Conservation (phyloP, 495 filamentous ascomycete species). For the Talaromyces borbonicus region DNA sequence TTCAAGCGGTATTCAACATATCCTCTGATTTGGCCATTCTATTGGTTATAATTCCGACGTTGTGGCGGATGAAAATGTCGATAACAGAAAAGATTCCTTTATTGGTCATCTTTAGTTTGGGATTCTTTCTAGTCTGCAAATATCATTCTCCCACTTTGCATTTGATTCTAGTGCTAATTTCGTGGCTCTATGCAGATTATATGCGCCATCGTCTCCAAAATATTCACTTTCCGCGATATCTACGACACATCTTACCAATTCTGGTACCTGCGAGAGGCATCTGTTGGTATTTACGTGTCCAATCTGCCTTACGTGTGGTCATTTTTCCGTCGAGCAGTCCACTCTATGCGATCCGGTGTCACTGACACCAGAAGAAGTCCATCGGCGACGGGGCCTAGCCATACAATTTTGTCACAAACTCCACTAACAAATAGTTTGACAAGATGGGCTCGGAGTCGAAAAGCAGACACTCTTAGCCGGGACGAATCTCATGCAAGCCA, state of each 20-base stretch:
- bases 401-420: too few relatives aligned
- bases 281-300: constrained; percentile 34
- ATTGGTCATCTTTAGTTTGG: constrained; percentile 33
- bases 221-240: constrained; percentile 32
- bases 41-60: constrained; percentile 30
- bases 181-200: constrained; percentile 15
- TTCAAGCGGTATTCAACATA: constrained; percentile 40
- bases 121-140: constrained; percentile 27
- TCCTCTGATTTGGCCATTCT: constrained; percentile 39
- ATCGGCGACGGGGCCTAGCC: too few relatives aligned
- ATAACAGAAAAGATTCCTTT: constrained; percentile 31
- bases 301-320: constrained; percentile 41
- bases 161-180: not conserved
- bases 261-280: constrained; percentile 41
- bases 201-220: constrained; percentile 35
- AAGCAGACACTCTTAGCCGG: too few relatives aligned
- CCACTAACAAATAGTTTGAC: too few relatives aligned
- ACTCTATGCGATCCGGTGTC: not conserved
- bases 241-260: constrained; percentile 35
- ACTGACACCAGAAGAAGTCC: not conserved
- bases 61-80: constrained; percentile 26
- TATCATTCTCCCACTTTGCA: not conserved
- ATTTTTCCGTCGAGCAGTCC: constrained; percentile 15
- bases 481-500: too few relatives aligned
- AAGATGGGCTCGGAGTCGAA: too few relatives aligned